A percentile compares a stretch with the other conserved stretches of the same genome.
These are phyloP conservation scores for Aphanomyces stellatus DNA, from an alignment of 352 stramenopile genomes.

Conservation along the genomic window DNA sequence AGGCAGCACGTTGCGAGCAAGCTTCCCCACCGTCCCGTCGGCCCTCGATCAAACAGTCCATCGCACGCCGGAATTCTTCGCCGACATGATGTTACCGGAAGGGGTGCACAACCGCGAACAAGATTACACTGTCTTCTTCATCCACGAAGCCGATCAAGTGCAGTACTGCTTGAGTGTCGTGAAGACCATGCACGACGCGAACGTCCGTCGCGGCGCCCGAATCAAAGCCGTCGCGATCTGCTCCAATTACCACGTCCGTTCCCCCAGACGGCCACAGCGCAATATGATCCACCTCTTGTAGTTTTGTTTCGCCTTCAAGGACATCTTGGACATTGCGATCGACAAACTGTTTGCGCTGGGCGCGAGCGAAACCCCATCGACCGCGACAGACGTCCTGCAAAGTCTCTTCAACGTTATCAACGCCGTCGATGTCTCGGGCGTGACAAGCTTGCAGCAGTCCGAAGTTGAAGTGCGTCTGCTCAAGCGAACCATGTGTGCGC, in stretches of 20 bases:
- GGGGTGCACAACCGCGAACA: constrained; percentile 81
- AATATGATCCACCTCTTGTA: constrained; percentile 7
- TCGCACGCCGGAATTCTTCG: constrained; percentile 85
- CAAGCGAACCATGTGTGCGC: constrained; percentile 51
- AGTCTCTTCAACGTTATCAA: constrained; percentile 70
- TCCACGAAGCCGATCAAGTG: constrained; percentile 50
- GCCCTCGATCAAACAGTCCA: constrained; percentile 32
- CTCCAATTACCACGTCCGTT: constrained; percentile 60
- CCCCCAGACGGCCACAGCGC: not conserved
- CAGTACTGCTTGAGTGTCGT: constrained; percentile 84
- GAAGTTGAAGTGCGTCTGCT: constrained; percentile 65
- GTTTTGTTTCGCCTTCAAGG: constrained; percentile 65
- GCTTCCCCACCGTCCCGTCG: constrained; percentile 29
- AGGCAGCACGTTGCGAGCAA: constrained; percentile 71
- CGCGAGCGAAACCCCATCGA: not conserved
- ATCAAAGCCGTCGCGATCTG: constrained; percentile 80
- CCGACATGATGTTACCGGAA: constrained; percentile 82
- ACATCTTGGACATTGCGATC: constrained; percentile 65
- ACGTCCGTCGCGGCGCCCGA: constrained; percentile 56
- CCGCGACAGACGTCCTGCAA: constrained; percentile 39
- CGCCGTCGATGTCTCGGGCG: constrained; percentile 46
- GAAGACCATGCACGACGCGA: constrained; percentile 67
- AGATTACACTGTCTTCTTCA: constrained; percentile 84
- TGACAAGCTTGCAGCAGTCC: constrained; percentile 39
- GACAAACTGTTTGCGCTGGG: constrained; percentile 36